Evolutionary conservation across 164 flowering plant genomes (phyloP).

Genomic region (Vitis rupestris): DNA sequence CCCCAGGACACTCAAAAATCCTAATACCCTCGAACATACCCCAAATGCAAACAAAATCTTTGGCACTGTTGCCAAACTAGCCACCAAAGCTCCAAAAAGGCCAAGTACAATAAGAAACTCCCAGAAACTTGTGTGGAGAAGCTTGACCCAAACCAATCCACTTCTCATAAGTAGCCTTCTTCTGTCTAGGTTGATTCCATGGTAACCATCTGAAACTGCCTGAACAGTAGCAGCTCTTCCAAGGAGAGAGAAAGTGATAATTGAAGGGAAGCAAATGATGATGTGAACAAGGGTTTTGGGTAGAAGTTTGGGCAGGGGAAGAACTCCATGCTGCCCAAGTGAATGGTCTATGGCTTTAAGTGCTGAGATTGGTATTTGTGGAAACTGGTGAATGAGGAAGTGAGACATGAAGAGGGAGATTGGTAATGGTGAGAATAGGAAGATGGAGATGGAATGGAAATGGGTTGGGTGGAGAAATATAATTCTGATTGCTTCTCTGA

Average conservation of each 20-base stretch:
- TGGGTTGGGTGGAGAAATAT: slow-evolving; percentile 33
- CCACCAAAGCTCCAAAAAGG: slow-evolving; percentile 25
- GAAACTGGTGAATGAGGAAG: slow-evolving; percentile 29
- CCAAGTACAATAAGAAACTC: slow-evolving; percentile 22
- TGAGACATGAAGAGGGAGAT: slow-evolving; percentile 35
- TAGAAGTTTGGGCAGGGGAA: slow-evolving; percentile 19
- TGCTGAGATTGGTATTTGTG: slow-evolving; percentile 21
- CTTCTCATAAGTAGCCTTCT: slow-evolving; percentile 29
- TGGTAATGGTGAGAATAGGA: slow-evolving; percentile 39
- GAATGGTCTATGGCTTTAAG: slow-evolving; percentile 12
- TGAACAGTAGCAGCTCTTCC: slow-evolving; percentile 42
- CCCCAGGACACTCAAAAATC: slow-evolving; percentile 25
- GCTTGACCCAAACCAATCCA: slow-evolving; percentile 36
- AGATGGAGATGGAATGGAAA: slow-evolving; percentile 38
- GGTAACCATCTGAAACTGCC: slow-evolving; percentile 35
- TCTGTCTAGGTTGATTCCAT: slow-evolving; percentile 26
- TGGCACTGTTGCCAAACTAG: slow-evolving; percentile 19
- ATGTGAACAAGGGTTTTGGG: slow-evolving; percentile 29
- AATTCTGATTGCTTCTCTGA: slow-evolving; percentile 37
- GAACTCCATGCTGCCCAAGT: slow-evolving; percentile 17
- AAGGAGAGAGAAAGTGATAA: slow-evolving; percentile 36
- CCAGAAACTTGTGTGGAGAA: slow-evolving; percentile 38
- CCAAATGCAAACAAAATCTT: slow-evolving; percentile 15
- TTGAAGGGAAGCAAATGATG: slow-evolving; percentile 34
- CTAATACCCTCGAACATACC: slow-evolving; percentile 17